phyloP scores from a whole-genome alignment of 2,329 filamentous ascomycete genomes.

The Aureobasidium sp. region DNA sequence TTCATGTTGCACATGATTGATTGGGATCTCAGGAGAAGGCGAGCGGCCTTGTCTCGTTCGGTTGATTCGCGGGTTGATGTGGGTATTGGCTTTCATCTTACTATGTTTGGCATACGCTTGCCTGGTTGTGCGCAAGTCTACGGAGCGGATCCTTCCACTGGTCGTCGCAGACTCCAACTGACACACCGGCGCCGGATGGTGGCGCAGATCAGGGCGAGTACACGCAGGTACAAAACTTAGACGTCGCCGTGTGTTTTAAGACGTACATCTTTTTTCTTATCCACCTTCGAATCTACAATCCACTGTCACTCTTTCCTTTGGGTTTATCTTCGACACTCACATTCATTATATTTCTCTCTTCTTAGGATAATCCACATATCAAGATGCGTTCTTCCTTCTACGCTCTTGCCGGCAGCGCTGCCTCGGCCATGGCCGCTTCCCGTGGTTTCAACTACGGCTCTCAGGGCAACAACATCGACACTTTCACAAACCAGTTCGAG shows the following conservation, averaged over 20 bases:
- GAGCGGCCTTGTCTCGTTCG: constrained; percentile 12
- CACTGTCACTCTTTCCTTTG: constrained; percentile 20
- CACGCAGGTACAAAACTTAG: constrained; percentile 21
- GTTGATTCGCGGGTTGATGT: constrained; percentile 14
- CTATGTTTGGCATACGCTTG: constrained; percentile 19
- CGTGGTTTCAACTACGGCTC: constrained; percentile 81
- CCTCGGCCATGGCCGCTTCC: constrained; percentile 40
- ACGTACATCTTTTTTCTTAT: constrained; percentile 2
- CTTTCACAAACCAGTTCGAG: constrained; percentile 63
- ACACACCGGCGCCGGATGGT: constrained; percentile 14
- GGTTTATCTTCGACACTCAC: constrained; percentile 9
- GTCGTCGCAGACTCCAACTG: constrained; percentile 17
- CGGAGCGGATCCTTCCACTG: constrained; percentile 18
- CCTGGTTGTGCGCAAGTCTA: not conserved
- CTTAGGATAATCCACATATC: constrained; percentile 4
- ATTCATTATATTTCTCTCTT: constrained; percentile 5
- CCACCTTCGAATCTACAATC: constrained; percentile 8
- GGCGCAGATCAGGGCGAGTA: constrained; percentile 18
- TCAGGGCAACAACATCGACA: constrained; percentile 28
- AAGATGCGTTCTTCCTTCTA: constrained; percentile 22
- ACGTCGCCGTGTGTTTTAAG: not conserved
- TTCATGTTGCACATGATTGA: constrained; percentile 12
- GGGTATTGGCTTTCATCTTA: not conserved
- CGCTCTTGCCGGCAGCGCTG: constrained; percentile 42
- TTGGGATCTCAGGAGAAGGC: constrained; percentile 7